Evolutionary conservation across 163 green algal species (phyloP).

Genomic region (Picocystis sp.): DNA sequence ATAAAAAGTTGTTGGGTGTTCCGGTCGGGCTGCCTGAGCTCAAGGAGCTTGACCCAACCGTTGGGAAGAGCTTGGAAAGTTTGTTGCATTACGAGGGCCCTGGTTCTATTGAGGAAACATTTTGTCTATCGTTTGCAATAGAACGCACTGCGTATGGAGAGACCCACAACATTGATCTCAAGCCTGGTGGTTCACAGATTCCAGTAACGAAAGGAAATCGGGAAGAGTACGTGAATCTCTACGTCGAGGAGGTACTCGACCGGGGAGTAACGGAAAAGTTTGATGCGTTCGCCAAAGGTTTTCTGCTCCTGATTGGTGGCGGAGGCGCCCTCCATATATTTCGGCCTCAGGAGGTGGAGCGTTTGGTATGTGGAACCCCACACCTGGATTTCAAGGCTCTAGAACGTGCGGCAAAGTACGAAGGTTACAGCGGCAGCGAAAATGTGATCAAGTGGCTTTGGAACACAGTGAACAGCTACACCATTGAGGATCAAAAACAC

Average conservation of each 20-base stretch:
- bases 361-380: slow-evolving; percentile 69
- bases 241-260: slow-evolving; percentile 62
- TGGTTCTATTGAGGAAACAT: slow-evolving; percentile 46
- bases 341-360: slow-evolving; percentile 44
- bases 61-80: slow-evolving; percentile 36
- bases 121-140: slow-evolving; percentile 60
- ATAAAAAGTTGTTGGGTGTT: slow-evolving; percentile 69
- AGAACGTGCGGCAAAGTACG: slow-evolving; percentile 57
- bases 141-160: slow-evolving; percentile 33
- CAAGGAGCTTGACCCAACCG: slow-evolving; percentile 64
- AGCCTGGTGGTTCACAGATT: slow-evolving; percentile 42
- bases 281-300: slow-evolving; percentile 64
- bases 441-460: slow-evolving; percentile 42
- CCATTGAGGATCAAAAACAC: slow-evolving; percentile 48
- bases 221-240: slow-evolving; percentile 63
- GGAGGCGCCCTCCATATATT: slow-evolving; percentile 73
- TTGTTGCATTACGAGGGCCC: slow-evolving; percentile 5
- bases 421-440: slow-evolving; percentile 37
- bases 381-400: slow-evolving; percentile 77
- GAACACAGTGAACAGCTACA: slow-evolving; percentile 21
- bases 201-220: slow-evolving; percentile 73
- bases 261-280: slow-evolving; percentile 33
- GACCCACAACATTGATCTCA: slow-evolving; percentile 26
- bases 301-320: slow-evolving; percentile 59
- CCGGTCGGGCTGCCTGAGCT: slow-evolving; percentile 57